Percentiles rank a stretch among this genome's conserved stretches.
Evolutionary conservation across 164 flowering plant species (phyloP).

Genomic region (Malania oleifera): DNA sequence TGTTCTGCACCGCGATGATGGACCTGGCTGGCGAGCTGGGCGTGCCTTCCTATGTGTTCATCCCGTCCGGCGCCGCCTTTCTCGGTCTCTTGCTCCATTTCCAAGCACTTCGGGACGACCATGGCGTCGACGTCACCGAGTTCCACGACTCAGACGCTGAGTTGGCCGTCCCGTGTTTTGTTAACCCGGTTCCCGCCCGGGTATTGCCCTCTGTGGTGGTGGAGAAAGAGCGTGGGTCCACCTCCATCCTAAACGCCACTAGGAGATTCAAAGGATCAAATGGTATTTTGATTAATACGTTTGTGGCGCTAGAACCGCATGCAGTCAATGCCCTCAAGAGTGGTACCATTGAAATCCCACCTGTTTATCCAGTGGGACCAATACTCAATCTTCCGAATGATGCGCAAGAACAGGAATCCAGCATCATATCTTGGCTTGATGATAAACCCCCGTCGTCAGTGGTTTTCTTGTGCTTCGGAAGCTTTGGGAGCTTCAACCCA

Average conservation of each 20-base stretch:
- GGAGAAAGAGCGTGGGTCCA: neutral
- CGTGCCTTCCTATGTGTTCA: slow-evolving; percentile 3
- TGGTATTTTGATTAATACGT: neutral
- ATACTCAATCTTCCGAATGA: neutral
- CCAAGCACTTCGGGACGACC: neutral
- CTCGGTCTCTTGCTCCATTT: slow-evolving; percentile 4
- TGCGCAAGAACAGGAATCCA: neutral
- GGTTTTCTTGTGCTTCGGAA: slow-evolving; percentile 3
- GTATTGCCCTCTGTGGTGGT: neutral
- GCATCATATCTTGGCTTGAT: neutral
- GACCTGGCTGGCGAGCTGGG: neutral
- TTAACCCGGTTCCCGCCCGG: neutral
- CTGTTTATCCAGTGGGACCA: neutral
- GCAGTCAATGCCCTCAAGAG: neutral
- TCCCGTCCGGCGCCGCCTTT: slow-evolving; percentile 3
- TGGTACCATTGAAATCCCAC: neutral
- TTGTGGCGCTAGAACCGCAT: neutral
- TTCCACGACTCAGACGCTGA: neutral
- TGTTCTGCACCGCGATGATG: neutral
- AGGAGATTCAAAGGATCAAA: neutral
- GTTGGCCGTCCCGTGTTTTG: neutral
- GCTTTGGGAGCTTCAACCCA: neutral
- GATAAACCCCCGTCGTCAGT: neutral
- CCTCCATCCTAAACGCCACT: neutral
- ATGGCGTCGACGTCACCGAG: neutral